Percentiles rank a stretch among this genome's conserved stretches.
Conservation (phyloP, 2,329 filamentous ascomycete genomes). For the Phaeosphaeriaceae sp. region DNA sequence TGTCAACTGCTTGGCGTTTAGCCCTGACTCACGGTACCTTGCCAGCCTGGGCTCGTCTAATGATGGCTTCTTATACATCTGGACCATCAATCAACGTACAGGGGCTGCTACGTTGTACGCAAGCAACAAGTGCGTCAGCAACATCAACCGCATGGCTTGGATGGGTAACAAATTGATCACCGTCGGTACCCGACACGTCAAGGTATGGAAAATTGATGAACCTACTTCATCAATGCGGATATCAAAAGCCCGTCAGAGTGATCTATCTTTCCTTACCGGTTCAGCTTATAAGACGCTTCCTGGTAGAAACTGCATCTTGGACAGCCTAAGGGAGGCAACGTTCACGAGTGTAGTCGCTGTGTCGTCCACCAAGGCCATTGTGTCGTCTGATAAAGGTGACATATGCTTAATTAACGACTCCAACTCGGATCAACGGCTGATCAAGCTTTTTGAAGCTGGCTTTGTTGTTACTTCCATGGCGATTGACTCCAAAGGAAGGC, state of each 20-base stretch:
- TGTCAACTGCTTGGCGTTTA: constrained; percentile 88
- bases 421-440: constrained; percentile 72
- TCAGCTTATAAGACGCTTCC: constrained; percentile 68
- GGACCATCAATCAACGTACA: constrained; percentile 82
- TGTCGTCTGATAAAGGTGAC: constrained; percentile 87
- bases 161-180: constrained; percentile 84
- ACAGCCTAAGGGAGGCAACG: constrained; percentile 78
- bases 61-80: constrained; percentile 92
- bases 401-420: constrained; percentile 87
- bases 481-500: constrained; percentile 61
- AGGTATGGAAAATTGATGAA: constrained; percentile 88
- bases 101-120: constrained; percentile 79
- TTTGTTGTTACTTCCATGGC: constrained; percentile 74
- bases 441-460: constrained; percentile 68
- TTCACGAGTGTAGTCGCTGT: constrained; percentile 81
- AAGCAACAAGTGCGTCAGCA: constrained; percentile 92
- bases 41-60: constrained; percentile 88
- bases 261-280: constrained; percentile 53
- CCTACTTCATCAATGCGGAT: constrained; percentile 57
- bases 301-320: constrained; percentile 87
- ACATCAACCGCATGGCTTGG: constrained; percentile 87
- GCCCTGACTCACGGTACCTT: constrained; percentile 81
- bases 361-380: constrained; percentile 74
- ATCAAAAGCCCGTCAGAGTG: constrained; percentile 42
- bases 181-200: constrained; percentile 88